phyloP scores from a whole-genome alignment of 495 filamentous ascomycete genomes.

The Neurospora terricola region DNA sequence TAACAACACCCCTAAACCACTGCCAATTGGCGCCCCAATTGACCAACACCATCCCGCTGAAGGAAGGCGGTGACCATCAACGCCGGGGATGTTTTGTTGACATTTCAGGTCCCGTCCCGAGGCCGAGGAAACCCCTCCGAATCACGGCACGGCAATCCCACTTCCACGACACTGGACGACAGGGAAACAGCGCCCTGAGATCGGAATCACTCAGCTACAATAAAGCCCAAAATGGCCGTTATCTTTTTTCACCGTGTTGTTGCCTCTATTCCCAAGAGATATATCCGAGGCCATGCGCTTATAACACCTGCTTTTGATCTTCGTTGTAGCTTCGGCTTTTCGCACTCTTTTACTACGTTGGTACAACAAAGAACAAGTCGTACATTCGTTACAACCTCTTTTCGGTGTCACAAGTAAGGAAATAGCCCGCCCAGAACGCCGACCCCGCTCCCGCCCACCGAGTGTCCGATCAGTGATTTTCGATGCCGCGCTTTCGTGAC shows the following conservation, averaged over 20 bases:
- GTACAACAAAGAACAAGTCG: not conserved
- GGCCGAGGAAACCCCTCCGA: not conserved
- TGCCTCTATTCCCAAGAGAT: not conserved
- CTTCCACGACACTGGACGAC: not conserved
- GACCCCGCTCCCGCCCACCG: not conserved
- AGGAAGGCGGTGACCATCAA: not conserved
- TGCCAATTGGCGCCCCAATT: not conserved
- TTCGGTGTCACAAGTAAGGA: not conserved
- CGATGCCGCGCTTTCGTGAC: not conserved
- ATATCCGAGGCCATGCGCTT: not conserved
- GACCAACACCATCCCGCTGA: not conserved
- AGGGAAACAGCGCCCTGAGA: not conserved
- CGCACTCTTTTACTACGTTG: not conserved
- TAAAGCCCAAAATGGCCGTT: not conserved
- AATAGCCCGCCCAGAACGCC: not conserved
- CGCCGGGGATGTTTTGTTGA: not conserved
- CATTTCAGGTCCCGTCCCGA: not conserved
- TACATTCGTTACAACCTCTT: not conserved
- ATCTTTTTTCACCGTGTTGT: not conserved
- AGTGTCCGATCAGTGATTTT: not conserved
- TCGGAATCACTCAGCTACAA: not conserved
- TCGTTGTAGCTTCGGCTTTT: not conserved
- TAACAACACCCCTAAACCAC: not conserved
- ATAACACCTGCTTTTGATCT: not conserved
- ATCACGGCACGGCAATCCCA: not conserved